Percentiles rank a stretch among this genome's conserved stretches.
These are phyloP conservation scores for Phoma sp. DNA, from an alignment of 2,329 filamentous ascomycete species.

Conservation along the genomic window DNA sequence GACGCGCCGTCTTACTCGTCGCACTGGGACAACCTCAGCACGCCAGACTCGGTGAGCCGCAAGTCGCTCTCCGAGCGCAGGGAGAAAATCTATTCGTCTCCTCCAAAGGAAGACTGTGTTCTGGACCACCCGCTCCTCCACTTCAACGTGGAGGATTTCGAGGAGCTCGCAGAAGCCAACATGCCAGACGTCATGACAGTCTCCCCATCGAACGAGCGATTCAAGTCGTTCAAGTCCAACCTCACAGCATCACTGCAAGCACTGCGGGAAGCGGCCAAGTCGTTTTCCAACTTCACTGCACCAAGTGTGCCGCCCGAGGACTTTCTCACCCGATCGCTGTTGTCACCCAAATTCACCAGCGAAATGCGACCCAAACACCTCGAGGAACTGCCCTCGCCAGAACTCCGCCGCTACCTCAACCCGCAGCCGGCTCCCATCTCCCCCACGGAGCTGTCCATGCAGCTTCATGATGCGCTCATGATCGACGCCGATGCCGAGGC, in stretches of 20 bases:
- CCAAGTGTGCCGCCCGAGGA: constrained; percentile 62
- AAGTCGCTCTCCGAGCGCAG: constrained; percentile 48
- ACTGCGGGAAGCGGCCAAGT: constrained; percentile 66
- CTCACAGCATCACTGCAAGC: constrained; percentile 67
- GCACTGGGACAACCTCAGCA: constrained; percentile 45
- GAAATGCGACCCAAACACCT: constrained; percentile 65
- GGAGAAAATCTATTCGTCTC: constrained; percentile 56
- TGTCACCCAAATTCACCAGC: constrained; percentile 64
- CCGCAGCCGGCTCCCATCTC: constrained; percentile 55
- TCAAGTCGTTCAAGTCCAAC: constrained; percentile 66
- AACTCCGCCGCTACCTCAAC: constrained; percentile 66
- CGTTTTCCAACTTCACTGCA: constrained; percentile 65
- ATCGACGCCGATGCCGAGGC: constrained; percentile 44
- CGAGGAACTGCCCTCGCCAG: constrained; percentile 61
- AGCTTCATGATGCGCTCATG: constrained; percentile 48
- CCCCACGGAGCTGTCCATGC: constrained; percentile 47
- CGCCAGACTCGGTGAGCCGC: constrained; percentile 40
- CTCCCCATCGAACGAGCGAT: constrained; percentile 38
- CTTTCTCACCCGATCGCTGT: constrained; percentile 65
- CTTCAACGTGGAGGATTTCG: constrained; percentile 42
- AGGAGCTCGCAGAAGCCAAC: constrained; percentile 41
- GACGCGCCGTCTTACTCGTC: constrained; percentile 58
- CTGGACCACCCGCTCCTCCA: constrained; percentile 64
- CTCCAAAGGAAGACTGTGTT: constrained; percentile 60
- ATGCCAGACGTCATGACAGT: constrained; percentile 31